These are phyloP conservation scores for Annona cherimola DNA, from an alignment of 164 flowering plant species.

Conservation along the genomic window DNA sequence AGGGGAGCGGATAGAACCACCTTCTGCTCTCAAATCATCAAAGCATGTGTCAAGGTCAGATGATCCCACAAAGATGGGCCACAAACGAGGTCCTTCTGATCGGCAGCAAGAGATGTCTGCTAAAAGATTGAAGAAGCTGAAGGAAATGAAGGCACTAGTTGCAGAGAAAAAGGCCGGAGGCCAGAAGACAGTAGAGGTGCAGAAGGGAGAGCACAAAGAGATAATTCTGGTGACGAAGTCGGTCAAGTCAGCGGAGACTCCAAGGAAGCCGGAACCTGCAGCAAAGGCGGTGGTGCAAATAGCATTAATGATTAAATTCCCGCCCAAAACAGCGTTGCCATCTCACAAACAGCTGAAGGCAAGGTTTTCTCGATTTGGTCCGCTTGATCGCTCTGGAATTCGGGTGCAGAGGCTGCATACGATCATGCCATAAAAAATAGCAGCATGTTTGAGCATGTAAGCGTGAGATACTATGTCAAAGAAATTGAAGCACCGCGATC, in stretches of 20 bases:
- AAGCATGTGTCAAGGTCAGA: constrained; percentile 42
- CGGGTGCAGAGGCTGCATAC: constrained; percentile 66
- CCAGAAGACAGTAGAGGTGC: constrained; percentile 35
- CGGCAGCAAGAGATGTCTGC: constrained; percentile 64
- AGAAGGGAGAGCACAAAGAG: constrained; percentile 22
- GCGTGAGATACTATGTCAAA: constrained; percentile 44
- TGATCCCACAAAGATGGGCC: constrained; percentile 67
- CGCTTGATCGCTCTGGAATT: constrained; percentile 55
- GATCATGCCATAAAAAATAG: constrained; percentile 43
- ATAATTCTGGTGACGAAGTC: constrained; percentile 17
- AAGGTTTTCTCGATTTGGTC: constrained; percentile 82
- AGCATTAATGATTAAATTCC: constrained; percentile 82
- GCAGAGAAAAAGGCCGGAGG: constrained; percentile 41
- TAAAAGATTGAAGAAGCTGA: constrained; percentile 59
- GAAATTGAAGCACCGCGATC: constrained; percentile 35
- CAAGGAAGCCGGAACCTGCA: constrained; percentile 26
- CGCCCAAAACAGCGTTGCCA: constrained; percentile 58
- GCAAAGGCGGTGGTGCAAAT: constrained; percentile 46
- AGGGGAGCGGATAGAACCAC: constrained; percentile 24
- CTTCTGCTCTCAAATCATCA: constrained; percentile 25
- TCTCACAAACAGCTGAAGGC: constrained; percentile 72
- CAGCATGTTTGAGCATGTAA: constrained; percentile 52
- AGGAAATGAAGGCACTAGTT: constrained; percentile 41
- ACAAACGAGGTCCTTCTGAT: constrained; percentile 68
- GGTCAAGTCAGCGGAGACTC: constrained; percentile 15